phyloP scores from a whole-genome alignment of 2,329 filamentous ascomycete genomes.

The Botrytis fabae region DNA sequence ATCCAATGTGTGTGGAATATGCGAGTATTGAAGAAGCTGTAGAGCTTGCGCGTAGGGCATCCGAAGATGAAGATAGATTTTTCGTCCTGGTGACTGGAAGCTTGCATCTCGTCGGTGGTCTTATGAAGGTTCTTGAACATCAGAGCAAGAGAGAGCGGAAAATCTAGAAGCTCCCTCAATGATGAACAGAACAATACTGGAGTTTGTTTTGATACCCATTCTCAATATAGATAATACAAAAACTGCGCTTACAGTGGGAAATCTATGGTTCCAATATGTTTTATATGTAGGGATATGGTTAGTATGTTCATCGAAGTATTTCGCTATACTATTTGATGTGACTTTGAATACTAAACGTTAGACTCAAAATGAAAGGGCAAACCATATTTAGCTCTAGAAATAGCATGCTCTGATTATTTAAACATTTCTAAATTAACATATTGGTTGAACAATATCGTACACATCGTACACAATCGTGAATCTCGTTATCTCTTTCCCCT shows the following conservation, averaged over 20 bases:
- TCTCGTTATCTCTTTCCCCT: background rate
- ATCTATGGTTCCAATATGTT: background rate
- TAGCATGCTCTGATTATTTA: background rate
- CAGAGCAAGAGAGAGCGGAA: slow-evolving; percentile 73
- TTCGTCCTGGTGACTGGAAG: slow-evolving; percentile 79
- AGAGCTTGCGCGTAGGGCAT: slow-evolving; percentile 45
- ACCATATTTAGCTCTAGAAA: background rate
- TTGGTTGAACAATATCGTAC: slow-evolving; percentile 3
- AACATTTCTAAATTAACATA: background rate
- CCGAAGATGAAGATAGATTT: slow-evolving; percentile 45
- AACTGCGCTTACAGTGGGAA: background rate
- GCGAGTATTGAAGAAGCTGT: slow-evolving; percentile 75
- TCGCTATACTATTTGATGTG: background rate
- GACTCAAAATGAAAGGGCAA: background rate
- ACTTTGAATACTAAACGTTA: background rate
- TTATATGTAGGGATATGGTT: background rate
- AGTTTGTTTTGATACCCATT: slow-evolving; percentile 13
- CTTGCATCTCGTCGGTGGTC: slow-evolving; percentile 77
- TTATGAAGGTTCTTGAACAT: slow-evolving; percentile 65
- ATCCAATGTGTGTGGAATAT: slow-evolving; percentile 49
- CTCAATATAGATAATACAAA: background rate
- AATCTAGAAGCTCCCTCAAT: slow-evolving; percentile 41
- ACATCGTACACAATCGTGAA: background rate
- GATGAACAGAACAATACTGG: background rate
- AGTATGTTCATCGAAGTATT: background rate